phyloP scores from a whole-genome alignment of 148 eudicot genomes.

The Pharnaceum exiguum region DNA sequence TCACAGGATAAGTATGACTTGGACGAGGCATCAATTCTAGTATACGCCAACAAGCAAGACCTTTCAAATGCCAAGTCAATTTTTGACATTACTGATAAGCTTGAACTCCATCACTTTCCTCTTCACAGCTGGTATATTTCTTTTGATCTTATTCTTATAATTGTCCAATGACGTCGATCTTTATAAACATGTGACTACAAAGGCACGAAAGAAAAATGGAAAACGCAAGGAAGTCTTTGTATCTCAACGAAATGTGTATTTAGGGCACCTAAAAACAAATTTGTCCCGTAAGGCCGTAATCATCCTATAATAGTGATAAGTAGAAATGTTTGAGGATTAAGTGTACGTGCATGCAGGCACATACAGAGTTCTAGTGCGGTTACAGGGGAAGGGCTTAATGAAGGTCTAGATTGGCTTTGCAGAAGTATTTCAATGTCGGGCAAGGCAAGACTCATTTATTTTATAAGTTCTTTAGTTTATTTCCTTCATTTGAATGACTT shows the following conservation, averaged over 20 bases:
- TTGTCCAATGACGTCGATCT: too few relatives aligned
- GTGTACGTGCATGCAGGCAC: slow-evolving; percentile 43
- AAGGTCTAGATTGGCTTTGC: slow-evolving; percentile 70
- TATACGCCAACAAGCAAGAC: slow-evolving; percentile 58
- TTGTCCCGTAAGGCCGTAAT: too few relatives aligned
- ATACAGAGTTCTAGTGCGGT: slow-evolving; percentile 60
- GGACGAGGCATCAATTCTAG: slow-evolving; percentile 30
- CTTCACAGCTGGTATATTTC: slow-evolving; percentile 39
- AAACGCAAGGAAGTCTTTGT: too few relatives aligned
- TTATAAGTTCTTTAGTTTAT: too few relatives aligned
- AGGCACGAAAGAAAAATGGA: too few relatives aligned
- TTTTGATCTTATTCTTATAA: not conserved
- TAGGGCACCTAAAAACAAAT: too few relatives aligned
- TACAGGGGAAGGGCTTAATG: slow-evolving; percentile 58
- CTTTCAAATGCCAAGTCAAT: slow-evolving; percentile 50
- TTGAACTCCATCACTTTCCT: slow-evolving; percentile 45
- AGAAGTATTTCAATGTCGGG: slow-evolving; percentile 35
- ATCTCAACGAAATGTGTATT: too few relatives aligned
- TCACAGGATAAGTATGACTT: too few relatives aligned
- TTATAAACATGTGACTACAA: too few relatives aligned
- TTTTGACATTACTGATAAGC: slow-evolving; percentile 47
- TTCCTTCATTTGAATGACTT: too few relatives aligned
- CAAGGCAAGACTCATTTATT: slow-evolving; percentile 31
- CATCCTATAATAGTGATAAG: too few relatives aligned
- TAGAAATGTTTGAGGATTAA: not conserved